A percentile compares a stretch with the other conserved stretches of the same genome.
Conservation (phyloP, 805 yeast genomes). For the Candida golubevii region DNA sequence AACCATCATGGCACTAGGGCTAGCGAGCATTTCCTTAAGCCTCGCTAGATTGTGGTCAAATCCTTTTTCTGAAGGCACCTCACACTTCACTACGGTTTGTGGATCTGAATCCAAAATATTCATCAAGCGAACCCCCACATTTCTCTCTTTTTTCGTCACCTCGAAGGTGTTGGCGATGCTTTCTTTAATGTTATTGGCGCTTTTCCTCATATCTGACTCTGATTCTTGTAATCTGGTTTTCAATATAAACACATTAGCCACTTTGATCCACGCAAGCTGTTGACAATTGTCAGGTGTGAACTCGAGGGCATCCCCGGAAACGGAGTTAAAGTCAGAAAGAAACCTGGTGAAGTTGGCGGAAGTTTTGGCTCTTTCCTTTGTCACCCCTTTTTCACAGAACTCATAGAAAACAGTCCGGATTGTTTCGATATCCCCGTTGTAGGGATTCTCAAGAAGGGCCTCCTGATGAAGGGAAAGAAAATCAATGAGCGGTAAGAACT, state of each 20-base stretch:
- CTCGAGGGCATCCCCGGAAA: constrained; percentile 13
- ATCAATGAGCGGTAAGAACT: constrained; percentile 8
- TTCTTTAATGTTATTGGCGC: not conserved
- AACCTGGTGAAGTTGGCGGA: constrained; percentile 3
- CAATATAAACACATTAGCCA: constrained; percentile 8
- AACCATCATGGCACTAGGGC: constrained; percentile 35
- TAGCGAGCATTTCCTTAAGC: constrained; percentile 20
- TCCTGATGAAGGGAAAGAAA: constrained; percentile 8
- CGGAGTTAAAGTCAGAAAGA: constrained; percentile 11
- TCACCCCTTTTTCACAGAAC: not conserved
- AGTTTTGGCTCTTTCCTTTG: not conserved
- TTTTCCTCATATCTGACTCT: not conserved
- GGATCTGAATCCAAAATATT: constrained; percentile 4
- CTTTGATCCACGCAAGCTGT: constrained; percentile 10
- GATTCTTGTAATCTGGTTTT: not conserved
- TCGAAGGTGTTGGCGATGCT: not conserved
- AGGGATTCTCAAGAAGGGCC: constrained; percentile 13
- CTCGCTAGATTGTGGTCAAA: constrained; percentile 13
- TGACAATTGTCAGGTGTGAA: constrained; percentile 1
- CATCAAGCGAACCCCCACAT: constrained; percentile 4
- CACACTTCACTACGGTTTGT: constrained; percentile 3
- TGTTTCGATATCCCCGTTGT: constrained; percentile 9
- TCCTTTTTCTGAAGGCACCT: constrained; percentile 6
- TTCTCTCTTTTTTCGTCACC: not conserved
- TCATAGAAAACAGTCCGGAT: constrained; percentile 5